Evolutionary conservation across 805 yeast genomes (phyloP).

Genomic region (Wickerhamiella occidentalis): DNA sequence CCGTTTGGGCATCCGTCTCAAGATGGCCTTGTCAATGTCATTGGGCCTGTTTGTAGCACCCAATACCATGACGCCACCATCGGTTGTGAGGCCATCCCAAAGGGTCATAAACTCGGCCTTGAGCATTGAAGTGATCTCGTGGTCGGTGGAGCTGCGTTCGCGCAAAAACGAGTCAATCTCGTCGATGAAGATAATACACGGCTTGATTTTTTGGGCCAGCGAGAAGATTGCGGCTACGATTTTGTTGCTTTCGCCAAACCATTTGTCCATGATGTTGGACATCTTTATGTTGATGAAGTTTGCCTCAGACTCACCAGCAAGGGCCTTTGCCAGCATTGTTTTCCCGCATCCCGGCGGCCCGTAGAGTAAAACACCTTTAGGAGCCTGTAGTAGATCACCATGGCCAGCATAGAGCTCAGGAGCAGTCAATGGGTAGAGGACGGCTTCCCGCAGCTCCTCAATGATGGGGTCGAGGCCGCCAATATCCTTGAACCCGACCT

Average conservation of each 20-base stretch:
- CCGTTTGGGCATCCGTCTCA: conserved; percentile 85
- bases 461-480: conserved; percentile 81
- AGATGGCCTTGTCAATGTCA: conserved; percentile 85
- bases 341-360: conserved; percentile 99
- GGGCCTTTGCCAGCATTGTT: conserved; percentile 92
- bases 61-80: conserved; percentile 72
- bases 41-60: conserved; percentile 92
- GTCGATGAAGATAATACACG: conserved; percentile 90
- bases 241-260: conserved; percentile 95
- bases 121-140: conserved; percentile 87
- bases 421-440: conserved; percentile 66
- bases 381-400: conserved; percentile 64
- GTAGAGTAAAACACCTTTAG: conserved; percentile 82
- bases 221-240: conserved; percentile 87
- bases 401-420: conserved; percentile 43
- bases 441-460: conserved; percentile 77
- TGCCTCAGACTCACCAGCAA: conserved; percentile 85
- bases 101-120: conserved; percentile 96
- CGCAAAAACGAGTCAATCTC: conserved; percentile 91
- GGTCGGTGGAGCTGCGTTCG: conserved; percentile 73
- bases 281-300: conserved; percentile 80
- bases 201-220: conserved; percentile 77
- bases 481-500: conserved; percentile 63
- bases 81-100: conserved; percentile 77
- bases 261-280: conserved; percentile 92